Percentiles rank a stretch among this genome's conserved stretches.
phyloP scores from a whole-genome alignment of 192 early-diverging fungal species.

The Entomortierella beljakovae region DNA sequence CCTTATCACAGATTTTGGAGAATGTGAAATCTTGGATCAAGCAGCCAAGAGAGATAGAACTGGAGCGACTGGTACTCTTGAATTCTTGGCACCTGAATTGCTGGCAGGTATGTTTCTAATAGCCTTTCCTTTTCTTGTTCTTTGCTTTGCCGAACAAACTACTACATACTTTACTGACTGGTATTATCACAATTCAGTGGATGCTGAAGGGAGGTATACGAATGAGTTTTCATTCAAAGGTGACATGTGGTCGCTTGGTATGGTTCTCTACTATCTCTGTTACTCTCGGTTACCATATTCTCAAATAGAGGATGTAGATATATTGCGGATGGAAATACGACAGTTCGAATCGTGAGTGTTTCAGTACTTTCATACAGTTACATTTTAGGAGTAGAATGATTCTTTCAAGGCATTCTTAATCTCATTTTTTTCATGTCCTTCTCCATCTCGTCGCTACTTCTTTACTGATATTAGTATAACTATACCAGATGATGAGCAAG shows the following conservation, averaged over 20 bases:
- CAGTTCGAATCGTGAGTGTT: constrained; percentile 60
- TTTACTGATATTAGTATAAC: constrained; percentile 9
- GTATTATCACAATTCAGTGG: too few species aligned
- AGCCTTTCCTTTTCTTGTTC: too few species aligned
- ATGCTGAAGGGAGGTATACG: constrained; percentile 72
- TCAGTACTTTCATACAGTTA: too few species aligned
- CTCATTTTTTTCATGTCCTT: too few species aligned
- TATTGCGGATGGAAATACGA: constrained; percentile 83
- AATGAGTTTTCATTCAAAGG: constrained; percentile 87
- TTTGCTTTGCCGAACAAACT: too few species aligned
- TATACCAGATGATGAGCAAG: constrained; percentile 24
- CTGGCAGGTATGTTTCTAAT: constrained; percentile 55
- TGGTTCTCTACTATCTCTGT: constrained; percentile 94
- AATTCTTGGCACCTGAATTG: constrained; percentile 93
- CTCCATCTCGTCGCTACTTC: too few species aligned
- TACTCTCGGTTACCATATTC: constrained; percentile 85
- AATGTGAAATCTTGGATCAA: constrained; percentile 90
- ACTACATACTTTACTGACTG: too few species aligned
- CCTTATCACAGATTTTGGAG: constrained; percentile 97
- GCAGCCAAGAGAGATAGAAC: constrained; percentile 80
- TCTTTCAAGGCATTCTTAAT: too few species aligned
- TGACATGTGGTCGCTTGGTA: constrained; percentile 96
- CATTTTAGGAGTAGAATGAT: too few species aligned
- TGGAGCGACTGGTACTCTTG: constrained; percentile 94
- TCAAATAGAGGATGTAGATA: constrained; percentile 91